These are phyloP conservation scores for Salvia splendens DNA, from an alignment of 257 asterid species.

Conservation along the genomic window DNA sequence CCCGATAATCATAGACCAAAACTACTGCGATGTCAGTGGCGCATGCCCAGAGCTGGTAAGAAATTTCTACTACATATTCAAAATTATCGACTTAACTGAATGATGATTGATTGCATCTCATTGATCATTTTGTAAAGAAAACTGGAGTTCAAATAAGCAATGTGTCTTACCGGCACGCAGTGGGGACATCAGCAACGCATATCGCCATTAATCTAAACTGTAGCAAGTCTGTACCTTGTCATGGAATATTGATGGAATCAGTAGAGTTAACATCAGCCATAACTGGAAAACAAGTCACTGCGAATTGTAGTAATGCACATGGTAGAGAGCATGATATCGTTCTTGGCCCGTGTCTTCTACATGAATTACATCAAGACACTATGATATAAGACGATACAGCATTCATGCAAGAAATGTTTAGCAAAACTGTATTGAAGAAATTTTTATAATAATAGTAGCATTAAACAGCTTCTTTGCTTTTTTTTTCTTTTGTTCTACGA, in stretches of 20 bases:
- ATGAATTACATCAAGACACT: not conserved
- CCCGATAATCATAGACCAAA: conserved; percentile 23
- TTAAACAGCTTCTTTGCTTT: no score
- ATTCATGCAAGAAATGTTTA: not conserved
- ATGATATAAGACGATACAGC: not conserved
- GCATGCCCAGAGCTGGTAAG: not conserved
- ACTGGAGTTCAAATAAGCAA: conserved; percentile 65
- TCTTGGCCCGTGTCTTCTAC: conserved; percentile 55
- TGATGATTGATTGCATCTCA: not conserved
- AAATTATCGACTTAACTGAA: not conserved
- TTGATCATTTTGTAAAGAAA: conserved; percentile 30
- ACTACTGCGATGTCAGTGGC: not conserved
- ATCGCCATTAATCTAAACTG: conserved; percentile 62
- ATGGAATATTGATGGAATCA: conserved; percentile 42
- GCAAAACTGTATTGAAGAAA: not conserved
- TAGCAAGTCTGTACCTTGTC: conserved; percentile 54
- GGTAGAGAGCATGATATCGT: conserved; percentile 46
- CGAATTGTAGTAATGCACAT: conserved; percentile 49
- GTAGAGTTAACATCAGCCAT: conserved; percentile 36
- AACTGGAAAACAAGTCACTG: conserved; percentile 38
- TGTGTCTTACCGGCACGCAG: conserved; percentile 37
- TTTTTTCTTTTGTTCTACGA: not conserved
- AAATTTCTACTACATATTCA: not conserved
- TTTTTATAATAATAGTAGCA: no score
- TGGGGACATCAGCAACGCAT: conserved; percentile 53